These are phyloP conservation scores for Eutrema yunnanense DNA, from an alignment of 345 rosid species.

Conservation along the genomic window DNA sequence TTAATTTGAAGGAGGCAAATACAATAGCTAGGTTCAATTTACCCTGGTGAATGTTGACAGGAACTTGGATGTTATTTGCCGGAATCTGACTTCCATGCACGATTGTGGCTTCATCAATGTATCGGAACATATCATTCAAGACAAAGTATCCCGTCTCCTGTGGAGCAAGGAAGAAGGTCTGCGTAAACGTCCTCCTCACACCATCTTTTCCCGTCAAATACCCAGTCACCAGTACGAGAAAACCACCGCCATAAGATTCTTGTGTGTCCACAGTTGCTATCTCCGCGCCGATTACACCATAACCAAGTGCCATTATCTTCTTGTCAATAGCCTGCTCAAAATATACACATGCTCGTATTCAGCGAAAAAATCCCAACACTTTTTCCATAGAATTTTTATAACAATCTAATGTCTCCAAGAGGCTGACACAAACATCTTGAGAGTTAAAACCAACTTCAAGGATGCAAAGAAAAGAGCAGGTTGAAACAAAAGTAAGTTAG, in stretches of 20 bases:
- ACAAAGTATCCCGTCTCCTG: constrained; percentile 95
- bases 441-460: background rate
- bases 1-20: background rate
- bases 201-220: constrained; percentile 56
- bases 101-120: constrained; percentile 39
- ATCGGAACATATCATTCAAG: constrained; percentile 82
- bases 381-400: background rate
- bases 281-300: constrained; percentile 51
- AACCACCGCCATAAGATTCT: constrained; percentile 63
- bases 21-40: constrained; percentile 12
- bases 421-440: background rate
- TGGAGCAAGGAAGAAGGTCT: constrained; percentile 86
- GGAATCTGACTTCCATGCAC: constrained; percentile 24
- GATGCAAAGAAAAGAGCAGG: background rate
- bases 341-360: background rate
- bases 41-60: constrained; percentile 37
- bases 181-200: constrained; percentile 57
- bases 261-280: constrained; percentile 75
- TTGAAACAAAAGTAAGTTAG: background rate
- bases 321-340: constrained; percentile 69
- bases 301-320: constrained; percentile 62
- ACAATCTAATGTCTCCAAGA: background rate
- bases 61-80: constrained; percentile 22
- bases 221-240: constrained; percentile 78
- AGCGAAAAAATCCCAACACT: background rate